Base-by-base conservation (phyloP, 352 stramenopile species). In the Pythium pyrilobum region DNA sequence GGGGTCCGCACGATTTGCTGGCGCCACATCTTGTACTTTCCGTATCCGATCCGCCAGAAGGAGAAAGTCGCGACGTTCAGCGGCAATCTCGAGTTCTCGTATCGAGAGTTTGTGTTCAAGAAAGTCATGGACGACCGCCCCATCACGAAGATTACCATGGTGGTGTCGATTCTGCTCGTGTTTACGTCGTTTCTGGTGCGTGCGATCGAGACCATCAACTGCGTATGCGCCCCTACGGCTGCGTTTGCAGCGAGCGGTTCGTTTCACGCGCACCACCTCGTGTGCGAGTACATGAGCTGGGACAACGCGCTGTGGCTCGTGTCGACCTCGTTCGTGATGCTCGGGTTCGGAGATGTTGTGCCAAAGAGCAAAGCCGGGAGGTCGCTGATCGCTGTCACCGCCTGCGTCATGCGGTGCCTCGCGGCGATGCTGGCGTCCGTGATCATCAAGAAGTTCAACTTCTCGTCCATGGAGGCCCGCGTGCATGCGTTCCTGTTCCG, bases 1-100 rank as follows among this genome's bases (percentile, higher is more conserved):
- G 45, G 69, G 13, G 27, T 82, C 12, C 75, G 75, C 2, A 61
- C 67, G 8, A 71, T 71, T 31, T 78, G 72, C 52, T 87, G 75
- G 78, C 59, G 64, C 0, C 69, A 84, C 23, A 62, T 81, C 42
- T 47, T 85, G 13, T 89, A 79, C 39, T 85, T 74, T 23, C 78
- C 78, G 24, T 87, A 85, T 25, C 78, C 78, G n/a, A 84, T 89
- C 48, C 67, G 69, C 8, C 71, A 83, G 40, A 83, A 87, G 43
- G 69, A 68, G 27, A 89, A 87, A 45, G 72, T 89, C 18, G 46
- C 67, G 16, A 82, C 62, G 29, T 85, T 87, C 45, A 78, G 67
- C n/a, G 67, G 59, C 10, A 84, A 82, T 18, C 56, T 87, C 3
- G 73, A 89, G 45, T 87, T 89, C 47, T 79, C 60, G 39, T 89